These are phyloP conservation scores for Wickerhamomyces sp. DNA, from an alignment of 1,139 yeast species.

Conservation along the genomic window DNA sequence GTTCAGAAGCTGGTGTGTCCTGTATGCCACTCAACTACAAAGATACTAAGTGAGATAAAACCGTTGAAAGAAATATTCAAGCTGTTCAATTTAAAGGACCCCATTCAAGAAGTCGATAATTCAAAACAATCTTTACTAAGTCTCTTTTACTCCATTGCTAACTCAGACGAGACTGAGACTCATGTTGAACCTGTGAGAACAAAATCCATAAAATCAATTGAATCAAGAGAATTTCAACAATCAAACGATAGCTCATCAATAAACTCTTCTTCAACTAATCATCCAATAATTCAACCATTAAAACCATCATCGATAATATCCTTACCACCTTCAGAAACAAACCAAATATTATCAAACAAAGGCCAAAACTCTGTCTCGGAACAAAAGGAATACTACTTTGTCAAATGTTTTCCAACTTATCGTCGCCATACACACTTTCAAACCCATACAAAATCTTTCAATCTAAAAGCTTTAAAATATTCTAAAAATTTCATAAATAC, in stretches of 20 bases:
- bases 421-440: slow-evolving; percentile 61
- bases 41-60: slow-evolving; percentile 40
- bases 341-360: slow-evolving; percentile 3
- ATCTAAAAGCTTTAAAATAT: slow-evolving; percentile 34
- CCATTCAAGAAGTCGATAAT: slow-evolving; percentile 1
- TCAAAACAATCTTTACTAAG: slow-evolving; percentile 20
- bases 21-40: slow-evolving; percentile 37
- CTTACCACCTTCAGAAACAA: slow-evolving; percentile 3
- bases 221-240: neutral
- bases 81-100: slow-evolving; percentile 16
- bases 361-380: slow-evolving; percentile 6
- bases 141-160: slow-evolving; percentile 26
- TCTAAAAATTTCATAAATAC: slow-evolving; percentile 47
- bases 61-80: slow-evolving; percentile 50
- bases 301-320: neutral
- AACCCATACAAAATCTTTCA: slow-evolving; percentile 53
- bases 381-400: slow-evolving; percentile 53
- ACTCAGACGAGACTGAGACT: slow-evolving; percentile 23
- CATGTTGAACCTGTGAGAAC: too few species aligned
- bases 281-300: neutral
- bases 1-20: slow-evolving; percentile 38
- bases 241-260: neutral
- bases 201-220: neutral
- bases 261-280: neutral
- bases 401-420: slow-evolving; percentile 80